Percentiles rank a stretch among this genome's conserved stretches.
These are phyloP conservation scores for Stygiomarasmius scandens DNA, from an alignment of 1,284 basidiomycete species.

Conservation along the genomic window DNA sequence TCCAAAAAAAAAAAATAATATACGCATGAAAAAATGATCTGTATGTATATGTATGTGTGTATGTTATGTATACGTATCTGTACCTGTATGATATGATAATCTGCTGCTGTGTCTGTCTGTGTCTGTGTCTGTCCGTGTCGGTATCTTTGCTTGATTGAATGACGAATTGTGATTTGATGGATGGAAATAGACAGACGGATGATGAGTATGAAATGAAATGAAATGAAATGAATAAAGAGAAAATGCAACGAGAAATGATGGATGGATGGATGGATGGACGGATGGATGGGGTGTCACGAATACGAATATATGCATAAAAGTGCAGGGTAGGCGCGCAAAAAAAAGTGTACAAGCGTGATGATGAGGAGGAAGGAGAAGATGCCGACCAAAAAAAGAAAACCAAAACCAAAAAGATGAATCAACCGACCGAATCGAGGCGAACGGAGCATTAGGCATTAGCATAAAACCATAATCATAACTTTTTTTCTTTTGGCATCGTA, in stretches of 20 bases:
- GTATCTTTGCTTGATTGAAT: no score
- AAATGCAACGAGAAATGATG: background rate
- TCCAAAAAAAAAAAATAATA: no score
- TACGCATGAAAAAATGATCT: no score
- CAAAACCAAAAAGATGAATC: background rate
- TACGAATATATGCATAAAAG: no score
- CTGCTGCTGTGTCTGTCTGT: no score
- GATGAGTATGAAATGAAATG: background rate
- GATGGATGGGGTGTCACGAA: background rate
- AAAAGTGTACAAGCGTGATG: background rate
- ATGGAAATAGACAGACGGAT: background rate
- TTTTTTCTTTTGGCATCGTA: background rate
- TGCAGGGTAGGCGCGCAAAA: background rate
- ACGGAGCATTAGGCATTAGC: background rate
- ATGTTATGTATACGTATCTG: no score
- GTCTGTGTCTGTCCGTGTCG: no score
- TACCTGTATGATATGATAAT: no score
- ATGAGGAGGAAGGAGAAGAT: background rate
- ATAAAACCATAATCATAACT: background rate
- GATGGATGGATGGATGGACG: conserved; percentile 1
- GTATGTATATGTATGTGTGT: no score
- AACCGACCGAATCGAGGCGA: background rate
- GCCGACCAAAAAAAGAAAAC: background rate
- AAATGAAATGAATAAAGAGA: background rate
- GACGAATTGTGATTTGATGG: background rate